Percentiles rank a stretch among this genome's conserved stretches.
phyloP scores from a whole-genome alignment of 345 rosid genomes.

The Populus deltoides region DNA sequence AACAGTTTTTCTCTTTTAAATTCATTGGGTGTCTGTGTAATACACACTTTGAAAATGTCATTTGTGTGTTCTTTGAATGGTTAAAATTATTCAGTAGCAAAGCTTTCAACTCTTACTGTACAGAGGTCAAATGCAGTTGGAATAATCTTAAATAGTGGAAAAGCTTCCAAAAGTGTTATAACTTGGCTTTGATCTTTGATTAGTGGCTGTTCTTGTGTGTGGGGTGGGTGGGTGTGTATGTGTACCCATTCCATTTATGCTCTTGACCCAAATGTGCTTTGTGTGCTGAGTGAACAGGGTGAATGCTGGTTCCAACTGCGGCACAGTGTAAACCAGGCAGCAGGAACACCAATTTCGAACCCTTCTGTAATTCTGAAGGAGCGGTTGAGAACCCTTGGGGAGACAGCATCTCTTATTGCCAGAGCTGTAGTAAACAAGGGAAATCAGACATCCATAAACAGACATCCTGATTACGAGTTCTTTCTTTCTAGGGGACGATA shows the following conservation, averaged over 20 bases:
- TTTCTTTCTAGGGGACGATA: slow-evolving; percentile 39
- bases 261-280: not conserved
- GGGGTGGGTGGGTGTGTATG: no score
- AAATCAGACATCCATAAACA: slow-evolving; percentile 28
- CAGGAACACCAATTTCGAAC: slow-evolving; percentile 21
- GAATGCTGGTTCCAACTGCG: slow-evolving; percentile 56
- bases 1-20: no score
- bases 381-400: slow-evolving; percentile 44
- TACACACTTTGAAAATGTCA: not conserved
- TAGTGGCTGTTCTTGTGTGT: not conserved
- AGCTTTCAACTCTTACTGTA: no score
- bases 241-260: not conserved
- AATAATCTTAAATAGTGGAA: not conserved
- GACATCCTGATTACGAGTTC: slow-evolving; percentile 55
- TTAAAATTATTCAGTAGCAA: not conserved
- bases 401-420: slow-evolving; percentile 50
- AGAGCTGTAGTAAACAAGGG: slow-evolving; percentile 48
- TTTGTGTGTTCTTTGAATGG: not conserved
- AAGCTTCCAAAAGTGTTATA: not conserved
- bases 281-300: slow-evolving; percentile 28
- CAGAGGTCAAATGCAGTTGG: not conserved
- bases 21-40: no score
- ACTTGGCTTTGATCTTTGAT: not conserved
- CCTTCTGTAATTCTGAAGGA: slow-evolving; percentile 41
- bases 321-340: slow-evolving; percentile 18